Evolutionary conservation across 108 stramenopile genomes (phyloP).

Genomic region (Cyclotella choctawhatcheeana): DNA sequence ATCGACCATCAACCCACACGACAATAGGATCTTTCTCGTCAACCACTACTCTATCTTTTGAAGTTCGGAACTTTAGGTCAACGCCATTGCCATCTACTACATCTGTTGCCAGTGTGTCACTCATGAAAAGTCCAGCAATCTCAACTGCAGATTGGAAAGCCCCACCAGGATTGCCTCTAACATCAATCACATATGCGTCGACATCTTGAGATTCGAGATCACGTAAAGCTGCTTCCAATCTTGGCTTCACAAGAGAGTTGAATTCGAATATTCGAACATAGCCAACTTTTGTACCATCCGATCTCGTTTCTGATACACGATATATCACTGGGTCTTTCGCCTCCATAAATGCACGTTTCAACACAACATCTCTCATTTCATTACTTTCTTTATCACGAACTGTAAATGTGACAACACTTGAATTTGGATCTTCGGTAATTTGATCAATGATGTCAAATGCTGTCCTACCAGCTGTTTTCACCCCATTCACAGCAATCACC

Average conservation of each 20-base stretch:
- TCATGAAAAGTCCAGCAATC: slow-evolving; percentile 60
- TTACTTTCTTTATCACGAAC: background rate
- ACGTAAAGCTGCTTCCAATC: slow-evolving; percentile 48
- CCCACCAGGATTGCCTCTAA: slow-evolving; percentile 67
- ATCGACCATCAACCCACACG: slow-evolving; percentile 52
- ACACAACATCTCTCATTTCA: background rate
- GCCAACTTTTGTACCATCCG: slow-evolving; percentile 44
- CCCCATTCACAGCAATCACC: slow-evolving; percentile 51
- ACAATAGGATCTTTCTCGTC: slow-evolving; percentile 49
- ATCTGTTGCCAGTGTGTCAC: slow-evolving; percentile 50
- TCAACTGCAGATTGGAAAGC: slow-evolving; percentile 73
- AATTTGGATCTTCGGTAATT: background rate
- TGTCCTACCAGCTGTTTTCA: background rate
- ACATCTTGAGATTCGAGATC: slow-evolving; percentile 13
- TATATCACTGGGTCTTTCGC: slow-evolving; percentile 36
- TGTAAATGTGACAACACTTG: background rate
- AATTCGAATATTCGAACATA: slow-evolving; percentile 54
- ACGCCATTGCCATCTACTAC: slow-evolving; percentile 42
- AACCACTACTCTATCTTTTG: slow-evolving; percentile 61
- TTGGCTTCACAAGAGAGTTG: slow-evolving; percentile 47
- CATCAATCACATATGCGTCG: slow-evolving; percentile 54
- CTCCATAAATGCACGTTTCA: background rate
- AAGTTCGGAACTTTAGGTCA: no score
- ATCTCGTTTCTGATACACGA: slow-evolving; percentile 22
- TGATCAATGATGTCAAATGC: background rate